Base-by-base conservation (phyloP, 345 rosid genomes). In the Mangifera indica region DNA sequence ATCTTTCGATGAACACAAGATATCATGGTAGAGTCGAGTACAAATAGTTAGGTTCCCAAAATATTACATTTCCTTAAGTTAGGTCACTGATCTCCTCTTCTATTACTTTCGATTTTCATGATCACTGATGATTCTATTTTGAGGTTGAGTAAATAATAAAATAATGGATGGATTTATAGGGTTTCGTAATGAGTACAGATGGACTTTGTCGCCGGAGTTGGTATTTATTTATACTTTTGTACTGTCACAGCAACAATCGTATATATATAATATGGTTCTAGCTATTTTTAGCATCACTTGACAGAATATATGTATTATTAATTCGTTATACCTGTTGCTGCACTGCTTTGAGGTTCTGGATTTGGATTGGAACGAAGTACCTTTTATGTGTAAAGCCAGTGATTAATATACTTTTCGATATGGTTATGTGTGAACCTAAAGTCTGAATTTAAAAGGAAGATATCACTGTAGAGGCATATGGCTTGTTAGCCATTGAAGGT, bases 231-330 rank as follows among this genome's bases (percentile, higher is more conserved):
- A 26, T 57, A 46, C 73, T 53, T 72, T 76, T 65, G 6, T 66
- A 73, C 63, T 67, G 63, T 68, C 59, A 74, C 52, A 71, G 62
- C 46, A 53, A 29, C 44, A 65, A 45, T 25, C 44, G 13, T 40
- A 55, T 71, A 66, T 53, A 75, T 72, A 62, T 72, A 51, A 56
- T 76, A 66, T 63, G 53, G 70, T 76, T 70, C 62, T 6, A 51
- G 57, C 76, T 78, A 79, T 78, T 69, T 76, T 69, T 75, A 72
- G 86, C 76, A 81, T 72, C 72, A 69, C 52, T 78, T 20, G 59
- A 29, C 32, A 46, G 66, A 76, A 79, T n/a, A 72, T 72, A 59
- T 79, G 66, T 72, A 58, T 72, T 72, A 42, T 66, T 58, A 37
- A 57, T 72, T 65, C 67, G 55, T 34, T 66, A 51, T 37, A 6